Conservation (phyloP, 1,284 basidiomycete species). For the Waitea zeae region DNA sequence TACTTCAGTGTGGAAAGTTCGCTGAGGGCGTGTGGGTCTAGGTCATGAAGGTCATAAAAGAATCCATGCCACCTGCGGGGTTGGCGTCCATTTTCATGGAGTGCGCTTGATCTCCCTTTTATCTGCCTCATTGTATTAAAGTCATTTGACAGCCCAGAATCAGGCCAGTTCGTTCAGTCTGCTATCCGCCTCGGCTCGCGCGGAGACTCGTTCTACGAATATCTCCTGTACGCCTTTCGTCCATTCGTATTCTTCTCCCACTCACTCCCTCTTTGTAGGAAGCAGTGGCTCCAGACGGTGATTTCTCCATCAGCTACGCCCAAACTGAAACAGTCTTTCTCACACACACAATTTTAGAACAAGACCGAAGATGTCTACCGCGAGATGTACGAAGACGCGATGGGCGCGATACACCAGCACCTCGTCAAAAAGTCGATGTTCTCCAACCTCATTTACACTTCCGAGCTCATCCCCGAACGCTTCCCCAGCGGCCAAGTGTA, state of each 20-base stretch:
- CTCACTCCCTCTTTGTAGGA: slow-evolving; percentile 31
- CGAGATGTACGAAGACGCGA: slow-evolving; percentile 78
- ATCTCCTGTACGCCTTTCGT: slow-evolving; percentile 41
- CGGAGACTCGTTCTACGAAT: slow-evolving; percentile 93
- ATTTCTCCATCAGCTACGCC: slow-evolving; percentile 9
- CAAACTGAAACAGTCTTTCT: slow-evolving; percentile 4
- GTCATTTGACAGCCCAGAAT: slow-evolving; percentile 27
- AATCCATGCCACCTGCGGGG: slow-evolving; percentile 47
- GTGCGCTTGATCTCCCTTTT: slow-evolving; percentile 20
- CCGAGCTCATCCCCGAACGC: slow-evolving; percentile 57
- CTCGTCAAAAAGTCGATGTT: slow-evolving; percentile 50
- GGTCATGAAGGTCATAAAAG: slow-evolving; percentile 60
- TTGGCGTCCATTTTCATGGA: slow-evolving; percentile 77
- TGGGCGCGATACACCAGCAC: slow-evolving; percentile 65
- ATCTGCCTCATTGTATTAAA: slow-evolving; percentile 2
- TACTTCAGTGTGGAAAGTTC: neutral
- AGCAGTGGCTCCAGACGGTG: slow-evolving; percentile 70
- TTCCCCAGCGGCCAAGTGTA: slow-evolving; percentile 28
- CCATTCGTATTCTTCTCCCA: slow-evolving; percentile 1
- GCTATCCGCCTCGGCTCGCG: slow-evolving; percentile 83
- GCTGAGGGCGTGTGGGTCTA: slow-evolving; percentile 12
- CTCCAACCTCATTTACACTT: slow-evolving; percentile 57
- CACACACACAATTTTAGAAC: slow-evolving; percentile 25
- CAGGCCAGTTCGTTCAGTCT: slow-evolving; percentile 55
- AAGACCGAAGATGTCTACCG: slow-evolving; percentile 67